These are phyloP conservation scores for Ichthyophthirius multifiliis DNA, from an alignment of 169 alveolate genomes.

Conservation along the genomic window DNA sequence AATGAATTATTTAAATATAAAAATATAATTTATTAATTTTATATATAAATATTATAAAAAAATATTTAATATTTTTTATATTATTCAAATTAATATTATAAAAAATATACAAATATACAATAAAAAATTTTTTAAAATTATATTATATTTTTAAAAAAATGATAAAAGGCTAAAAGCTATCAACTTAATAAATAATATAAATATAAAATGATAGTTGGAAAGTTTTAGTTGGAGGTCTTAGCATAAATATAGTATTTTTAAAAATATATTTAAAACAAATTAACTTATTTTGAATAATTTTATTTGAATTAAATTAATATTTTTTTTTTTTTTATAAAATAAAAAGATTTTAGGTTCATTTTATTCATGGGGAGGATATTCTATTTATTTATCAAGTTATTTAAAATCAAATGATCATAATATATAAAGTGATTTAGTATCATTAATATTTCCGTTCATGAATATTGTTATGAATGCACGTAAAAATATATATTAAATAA, in stretches of 20 bases:
- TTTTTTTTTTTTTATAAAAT: not conserved
- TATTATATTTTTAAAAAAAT: too few relatives aligned
- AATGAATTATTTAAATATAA: too few relatives aligned
- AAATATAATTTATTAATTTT: too few relatives aligned
- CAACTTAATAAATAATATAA: not conserved
- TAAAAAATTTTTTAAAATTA: too few relatives aligned
- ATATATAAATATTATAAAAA: too few relatives aligned
- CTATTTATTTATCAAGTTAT: constrained; percentile 5
- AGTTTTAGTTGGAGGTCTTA: not conserved
- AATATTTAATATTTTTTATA: too few relatives aligned
- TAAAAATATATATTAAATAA: not conserved
- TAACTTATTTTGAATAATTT: not conserved
- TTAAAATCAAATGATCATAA: not conserved
- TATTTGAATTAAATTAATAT: not conserved
- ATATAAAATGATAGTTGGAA: constrained; percentile 12
- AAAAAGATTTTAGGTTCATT: constrained; percentile 16
- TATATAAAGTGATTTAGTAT: not conserved
- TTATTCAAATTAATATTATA: too few relatives aligned
- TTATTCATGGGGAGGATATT: constrained; percentile 18
- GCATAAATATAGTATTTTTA: not conserved
- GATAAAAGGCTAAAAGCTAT: too few relatives aligned
- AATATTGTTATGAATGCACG: constrained; percentile 7
- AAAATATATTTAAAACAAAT: not conserved
- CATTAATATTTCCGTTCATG: constrained; percentile 9
- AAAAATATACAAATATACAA: too few relatives aligned